Base-by-base conservation (phyloP, 1,284 basidiomycete species). In the Ustilago lituana region DNA sequence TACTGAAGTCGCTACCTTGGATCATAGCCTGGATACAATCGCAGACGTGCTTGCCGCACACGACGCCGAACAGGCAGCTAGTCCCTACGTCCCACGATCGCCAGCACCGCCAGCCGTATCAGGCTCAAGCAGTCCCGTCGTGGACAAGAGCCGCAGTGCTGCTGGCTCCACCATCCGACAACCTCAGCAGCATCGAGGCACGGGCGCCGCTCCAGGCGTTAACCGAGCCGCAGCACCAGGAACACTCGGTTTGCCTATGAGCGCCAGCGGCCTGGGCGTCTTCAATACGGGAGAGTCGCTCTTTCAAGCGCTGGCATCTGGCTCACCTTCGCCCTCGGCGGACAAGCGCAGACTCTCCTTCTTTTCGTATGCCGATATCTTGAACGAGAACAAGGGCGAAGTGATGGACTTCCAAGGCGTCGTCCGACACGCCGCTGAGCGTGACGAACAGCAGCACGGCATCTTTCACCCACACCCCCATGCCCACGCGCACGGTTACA, bases 301-400 rank as follows among this genome's bases (percentile, higher is more conserved):
- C 10, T 62, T 71, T 20, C 58, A 61, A 20, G 54, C 68, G 6
- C 58, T 71, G 17, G 64, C 69, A 2, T 63, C 59, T 9, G 69
- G 69, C 2, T 59, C 64, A 12, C 60, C 68, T 3, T 65, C 68
- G 35, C 60, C 60, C 5, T 62, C 60, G 12, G 61, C 63, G 5
- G 74, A 74, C 31, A 74, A 74, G 49, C 68, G 76, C n/a, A 56
- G 79, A 2, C 59, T 81, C 4, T 73, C 67, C 15, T 80, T 80
- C 59, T 77, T 81, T 51, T 69, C 74, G 26, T 81, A 81, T 39
- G 67, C 78, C 23, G 75, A 81, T 43, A 72, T 81, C 17, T 54
- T 79, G 41, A 78, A 79, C 52, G 70, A 79, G 33, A 75, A 65
- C 40, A 68, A 67, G 40, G 69, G 69, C 31, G 73, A 76, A 50